Conservation (phyloP, 1,284 basidiomycete species). For the Uromyces viciae-fabae region DNA sequence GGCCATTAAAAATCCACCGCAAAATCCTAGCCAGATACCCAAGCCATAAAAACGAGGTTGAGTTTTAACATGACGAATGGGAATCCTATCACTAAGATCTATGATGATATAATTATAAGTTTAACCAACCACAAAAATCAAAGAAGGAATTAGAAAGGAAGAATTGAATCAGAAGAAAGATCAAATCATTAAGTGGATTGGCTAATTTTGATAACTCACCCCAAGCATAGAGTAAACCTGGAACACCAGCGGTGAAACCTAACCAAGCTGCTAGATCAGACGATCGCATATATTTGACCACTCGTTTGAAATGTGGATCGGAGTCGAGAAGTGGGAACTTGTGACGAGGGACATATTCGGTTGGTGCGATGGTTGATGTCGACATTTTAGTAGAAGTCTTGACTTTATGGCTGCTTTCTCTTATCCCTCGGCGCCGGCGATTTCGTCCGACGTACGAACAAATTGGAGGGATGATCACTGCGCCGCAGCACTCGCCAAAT, state of each 20-base stretch:
- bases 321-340: conserved; percentile 61
- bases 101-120: too few species aligned
- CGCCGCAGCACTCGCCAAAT: too few species aligned
- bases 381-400: conserved; percentile 4
- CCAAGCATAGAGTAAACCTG: conserved; percentile 69
- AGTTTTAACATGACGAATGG: conserved; percentile 54
- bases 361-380: conserved; percentile 27
- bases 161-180: background rate
- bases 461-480: too few species aligned
- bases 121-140: background rate
- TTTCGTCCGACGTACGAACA: too few species aligned
- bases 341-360: conserved; percentile 46
- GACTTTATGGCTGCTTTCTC: too few species aligned
- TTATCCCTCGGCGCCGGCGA: too few species aligned
- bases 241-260: conserved; percentile 72
- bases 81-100: conserved; percentile 41
- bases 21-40: conserved; percentile 65
- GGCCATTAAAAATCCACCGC: conserved; percentile 86
- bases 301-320: conserved; percentile 85
- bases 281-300: conserved; percentile 80
- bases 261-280: conserved; percentile 85
- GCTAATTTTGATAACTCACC: conserved; percentile 58
- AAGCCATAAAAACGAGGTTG: conserved; percentile 57
- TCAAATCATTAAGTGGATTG: background rate
- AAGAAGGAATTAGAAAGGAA: background rate